phyloP scores from a whole-genome alignment of 768 basidiomycete species.

The Leccinum boreale region DNA sequence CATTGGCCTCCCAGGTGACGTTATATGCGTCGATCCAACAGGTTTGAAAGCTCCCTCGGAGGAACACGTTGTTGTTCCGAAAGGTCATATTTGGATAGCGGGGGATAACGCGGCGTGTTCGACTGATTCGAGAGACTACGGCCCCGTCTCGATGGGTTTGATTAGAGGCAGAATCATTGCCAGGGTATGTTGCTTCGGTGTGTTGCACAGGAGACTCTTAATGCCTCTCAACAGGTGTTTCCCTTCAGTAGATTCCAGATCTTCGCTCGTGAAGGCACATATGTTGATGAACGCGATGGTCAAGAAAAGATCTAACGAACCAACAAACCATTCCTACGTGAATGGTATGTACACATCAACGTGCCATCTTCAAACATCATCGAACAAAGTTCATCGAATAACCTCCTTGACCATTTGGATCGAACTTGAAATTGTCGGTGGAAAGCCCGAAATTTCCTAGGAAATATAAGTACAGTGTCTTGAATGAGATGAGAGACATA shows the following conservation, averaged over 20 bases:
- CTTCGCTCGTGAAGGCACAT: slow-evolving; percentile 20
- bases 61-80: slow-evolving; percentile 76
- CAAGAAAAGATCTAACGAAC: slow-evolving; percentile 1
- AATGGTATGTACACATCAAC: not conserved
- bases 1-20: slow-evolving; percentile 86
- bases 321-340: not conserved
- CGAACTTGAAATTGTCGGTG: slow-evolving; percentile 96
- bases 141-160: slow-evolving; percentile 82
- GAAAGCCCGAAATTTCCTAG: slow-evolving; percentile 90
- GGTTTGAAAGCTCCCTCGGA: slow-evolving; percentile 57
- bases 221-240: slow-evolving; percentile 25
- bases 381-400: slow-evolving; percentile 86
- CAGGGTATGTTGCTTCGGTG: slow-evolving; percentile 43
- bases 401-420: slow-evolving; percentile 91
- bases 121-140: slow-evolving; percentile 89
- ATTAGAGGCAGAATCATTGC: slow-evolving; percentile 66
- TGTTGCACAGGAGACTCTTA: not conserved
- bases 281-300: slow-evolving; percentile 16
- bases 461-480: not conserved
- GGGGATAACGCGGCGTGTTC: slow-evolving; percentile 87
- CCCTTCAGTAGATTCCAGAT: slow-evolving; percentile 28
- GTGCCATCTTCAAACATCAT: slow-evolving; percentile 27
- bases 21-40: slow-evolving; percentile 85
- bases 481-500: slow-evolving; percentile 27
- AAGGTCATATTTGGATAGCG: slow-evolving; percentile 84